Evolutionary conservation across 2,329 filamentous ascomycete species (phyloP).

Genomic region (Colletotrichum cordylinicola): DNA sequence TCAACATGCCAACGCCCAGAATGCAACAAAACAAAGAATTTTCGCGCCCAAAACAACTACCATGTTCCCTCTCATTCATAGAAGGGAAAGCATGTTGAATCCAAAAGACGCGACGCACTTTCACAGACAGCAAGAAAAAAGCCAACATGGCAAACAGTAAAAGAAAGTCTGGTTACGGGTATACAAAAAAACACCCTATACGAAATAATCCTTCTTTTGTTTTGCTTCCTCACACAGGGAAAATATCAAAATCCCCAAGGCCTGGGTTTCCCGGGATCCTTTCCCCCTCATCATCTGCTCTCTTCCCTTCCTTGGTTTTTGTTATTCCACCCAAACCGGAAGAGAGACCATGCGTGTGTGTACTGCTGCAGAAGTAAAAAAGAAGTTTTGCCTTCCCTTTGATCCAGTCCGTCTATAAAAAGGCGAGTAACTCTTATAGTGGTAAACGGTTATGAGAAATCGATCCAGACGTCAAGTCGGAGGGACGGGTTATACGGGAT

Average conservation of each 20-base stretch:
- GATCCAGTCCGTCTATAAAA: constrained; percentile 19
- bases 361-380: background rate
- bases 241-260: background rate
- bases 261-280: constrained; percentile 1
- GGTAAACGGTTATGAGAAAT: constrained; percentile 12
- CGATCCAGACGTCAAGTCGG: constrained; percentile 20
- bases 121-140: background rate
- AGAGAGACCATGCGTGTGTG: background rate
- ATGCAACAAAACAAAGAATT: constrained; percentile 3
- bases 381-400: background rate
- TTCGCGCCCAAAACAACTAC: background rate
- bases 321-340: background rate
- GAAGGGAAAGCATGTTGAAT: background rate
- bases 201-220: background rate
- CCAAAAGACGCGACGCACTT: background rate
- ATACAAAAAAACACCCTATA: constrained; percentile 9
- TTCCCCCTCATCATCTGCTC: background rate
- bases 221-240: background rate
- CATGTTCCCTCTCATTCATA: background rate
- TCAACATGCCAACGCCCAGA: constrained; percentile 19
- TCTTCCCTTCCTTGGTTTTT: background rate
- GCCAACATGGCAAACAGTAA: constrained; percentile 6
- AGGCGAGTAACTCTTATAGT: background rate
- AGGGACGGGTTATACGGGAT: background rate
- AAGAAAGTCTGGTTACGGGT: constrained; percentile 19